A percentile compares a stretch with the other conserved stretches of the same genome.
phyloP scores from a whole-genome alignment of 176 grass and related monocot species.

The Hsuehochloa calcarea region DNA sequence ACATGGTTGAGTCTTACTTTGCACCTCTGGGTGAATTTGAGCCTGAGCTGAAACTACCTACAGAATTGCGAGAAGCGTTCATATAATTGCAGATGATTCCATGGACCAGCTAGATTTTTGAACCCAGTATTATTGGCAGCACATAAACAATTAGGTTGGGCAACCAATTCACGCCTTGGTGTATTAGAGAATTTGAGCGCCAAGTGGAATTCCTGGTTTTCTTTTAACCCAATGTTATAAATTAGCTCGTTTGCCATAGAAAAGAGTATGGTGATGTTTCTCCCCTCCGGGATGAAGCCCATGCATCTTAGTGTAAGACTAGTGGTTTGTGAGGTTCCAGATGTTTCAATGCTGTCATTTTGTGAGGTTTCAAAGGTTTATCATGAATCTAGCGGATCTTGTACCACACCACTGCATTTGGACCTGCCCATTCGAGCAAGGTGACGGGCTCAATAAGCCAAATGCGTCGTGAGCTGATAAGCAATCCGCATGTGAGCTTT shows the following conservation, averaged over 20 bases:
- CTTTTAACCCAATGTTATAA: not conserved
- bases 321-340: not conserved
- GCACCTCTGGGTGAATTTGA: conserved; percentile 76
- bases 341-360: too few relatives aligned
- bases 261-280: not conserved
- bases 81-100: conserved; percentile 33
- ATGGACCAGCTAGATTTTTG: not conserved
- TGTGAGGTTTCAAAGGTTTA: too few relatives aligned
- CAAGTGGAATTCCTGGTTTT: not conserved
- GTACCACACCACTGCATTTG: too few relatives aligned
- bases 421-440: too few relatives aligned
- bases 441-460: too few relatives aligned
- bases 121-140: conserved; percentile 1
- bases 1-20: conserved; percentile 83
- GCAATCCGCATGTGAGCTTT: too few relatives aligned
- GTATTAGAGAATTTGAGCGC: not conserved
- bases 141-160: conserved; percentile 2
- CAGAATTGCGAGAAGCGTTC: conserved; percentile 69
- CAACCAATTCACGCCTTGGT: conserved; percentile 7
- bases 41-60: conserved; percentile 80
- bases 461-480: too few relatives aligned
- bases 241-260: not conserved
- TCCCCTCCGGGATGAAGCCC: not conserved
- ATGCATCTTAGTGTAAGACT: not conserved
- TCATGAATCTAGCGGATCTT: too few relatives aligned